phyloP scores from a whole-genome alignment of 1,284 basidiomycete species.

The Sporisorium exsertum region DNA sequence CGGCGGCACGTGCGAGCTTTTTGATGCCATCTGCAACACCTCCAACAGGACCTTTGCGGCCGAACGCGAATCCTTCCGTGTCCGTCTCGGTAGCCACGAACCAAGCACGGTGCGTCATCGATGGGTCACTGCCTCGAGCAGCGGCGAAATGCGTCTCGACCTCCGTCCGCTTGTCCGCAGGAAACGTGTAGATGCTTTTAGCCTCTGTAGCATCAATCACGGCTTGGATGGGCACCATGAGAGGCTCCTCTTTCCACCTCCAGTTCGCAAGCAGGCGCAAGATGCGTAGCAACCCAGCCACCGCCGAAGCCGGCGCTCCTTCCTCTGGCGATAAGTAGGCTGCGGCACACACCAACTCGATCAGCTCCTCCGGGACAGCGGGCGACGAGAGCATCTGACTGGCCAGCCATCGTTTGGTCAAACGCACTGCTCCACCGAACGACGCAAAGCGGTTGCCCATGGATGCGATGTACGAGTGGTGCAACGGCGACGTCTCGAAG shows the following conservation, averaged over 20 bases:
- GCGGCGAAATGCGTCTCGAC: slow-evolving; percentile 73
- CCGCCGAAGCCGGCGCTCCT: slow-evolving; percentile 71
- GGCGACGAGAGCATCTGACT: slow-evolving; percentile 83
- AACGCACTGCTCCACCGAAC: slow-evolving; percentile 84
- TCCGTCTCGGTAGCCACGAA: slow-evolving; percentile 85
- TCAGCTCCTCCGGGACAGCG: slow-evolving; percentile 80
- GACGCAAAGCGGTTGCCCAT: slow-evolving; percentile 83
- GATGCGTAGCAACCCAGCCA: slow-evolving; percentile 81
- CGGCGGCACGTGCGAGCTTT: slow-evolving; percentile 53
- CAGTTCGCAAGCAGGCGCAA: slow-evolving; percentile 81
- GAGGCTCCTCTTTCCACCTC: slow-evolving; percentile 77
- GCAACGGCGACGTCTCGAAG: slow-evolving; percentile 83
- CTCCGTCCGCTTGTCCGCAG: slow-evolving; percentile 73
- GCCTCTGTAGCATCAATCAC: slow-evolving; percentile 63
- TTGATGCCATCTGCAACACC: slow-evolving; percentile 60
- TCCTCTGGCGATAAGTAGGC: slow-evolving; percentile 71
- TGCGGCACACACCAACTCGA: slow-evolving; percentile 84
- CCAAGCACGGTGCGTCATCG: slow-evolving; percentile 76
- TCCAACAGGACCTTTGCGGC: slow-evolving; percentile 47
- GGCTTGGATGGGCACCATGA: slow-evolving; percentile 72
- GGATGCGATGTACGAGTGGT: slow-evolving; percentile 85
- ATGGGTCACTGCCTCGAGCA: slow-evolving; percentile 67
- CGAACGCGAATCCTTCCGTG: slow-evolving; percentile 81
- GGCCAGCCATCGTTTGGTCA: slow-evolving; percentile 92
- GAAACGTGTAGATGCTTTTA: slow-evolving; percentile 67